Conservation (phyloP, 805 yeast species). For the Pichia nakasei region DNA sequence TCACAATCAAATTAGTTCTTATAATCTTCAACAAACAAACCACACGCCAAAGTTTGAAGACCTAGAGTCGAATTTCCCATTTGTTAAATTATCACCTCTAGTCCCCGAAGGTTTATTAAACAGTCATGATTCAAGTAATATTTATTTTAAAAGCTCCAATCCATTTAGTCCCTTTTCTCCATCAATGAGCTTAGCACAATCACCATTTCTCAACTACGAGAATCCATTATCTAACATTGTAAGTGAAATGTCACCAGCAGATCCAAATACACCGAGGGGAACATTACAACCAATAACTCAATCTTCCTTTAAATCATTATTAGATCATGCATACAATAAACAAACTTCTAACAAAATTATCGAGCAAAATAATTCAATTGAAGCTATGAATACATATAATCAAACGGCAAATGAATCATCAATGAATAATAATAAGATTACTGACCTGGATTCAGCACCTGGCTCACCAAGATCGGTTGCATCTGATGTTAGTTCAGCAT, state of each 20-base stretch:
- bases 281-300: neutral
- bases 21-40: neutral
- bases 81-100: constrained; percentile 1
- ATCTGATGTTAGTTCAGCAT: neutral
- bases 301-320: neutral
- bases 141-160: neutral
- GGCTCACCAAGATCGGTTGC: constrained; percentile 1
- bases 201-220: neutral
- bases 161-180: neutral
- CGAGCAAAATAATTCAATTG: too few species aligned
- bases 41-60: constrained; percentile 4
- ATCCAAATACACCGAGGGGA: neutral
- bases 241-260: neutral
- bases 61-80: neutral
- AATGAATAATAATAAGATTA: neutral
- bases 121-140: neutral
- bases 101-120: neutral
- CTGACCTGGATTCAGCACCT: neutral
- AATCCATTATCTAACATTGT: neutral
- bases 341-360: neutral
- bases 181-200: neutral
- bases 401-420: too few species aligned
- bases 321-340: neutral
- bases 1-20: neutral
- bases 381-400: too few species aligned